Conservation (phyloP, 345 rosid genomes). For the Raphanus sativus region DNA sequence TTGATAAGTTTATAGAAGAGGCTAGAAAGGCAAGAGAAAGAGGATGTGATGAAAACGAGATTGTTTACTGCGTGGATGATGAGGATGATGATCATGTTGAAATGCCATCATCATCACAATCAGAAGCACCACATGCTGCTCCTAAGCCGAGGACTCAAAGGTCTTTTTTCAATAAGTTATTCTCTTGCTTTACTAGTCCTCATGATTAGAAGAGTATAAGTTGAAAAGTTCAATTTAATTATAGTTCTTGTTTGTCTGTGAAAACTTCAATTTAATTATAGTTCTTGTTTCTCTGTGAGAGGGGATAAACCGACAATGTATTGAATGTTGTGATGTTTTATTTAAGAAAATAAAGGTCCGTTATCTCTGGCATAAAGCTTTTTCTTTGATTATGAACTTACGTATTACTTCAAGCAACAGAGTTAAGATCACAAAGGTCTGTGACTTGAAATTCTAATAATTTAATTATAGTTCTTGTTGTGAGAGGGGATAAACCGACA, state of each 20-base stretch:
- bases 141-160: not conserved
- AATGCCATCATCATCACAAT: constrained; percentile 15
- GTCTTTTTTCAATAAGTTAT: constrained; percentile 24
- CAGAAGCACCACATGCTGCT: constrained; percentile 7
- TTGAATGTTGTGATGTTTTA: not conserved
- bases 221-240: not conserved
- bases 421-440: no score
- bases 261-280: not conserved
- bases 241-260: not conserved
- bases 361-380: not conserved
- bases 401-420: no score
- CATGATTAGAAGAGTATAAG: constrained; percentile 20
- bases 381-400: not conserved
- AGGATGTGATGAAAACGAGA: constrained; percentile 44
- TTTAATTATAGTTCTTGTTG: no score
- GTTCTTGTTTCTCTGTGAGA: not conserved
- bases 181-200: constrained; percentile 48
- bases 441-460: no score
- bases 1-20: constrained; percentile 44
- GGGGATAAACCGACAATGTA: no score
- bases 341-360: not conserved
- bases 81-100: constrained; percentile 17
- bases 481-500: no score
- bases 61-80: constrained; percentile 23
- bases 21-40: constrained; percentile 46